Percentiles rank a stretch among this genome's conserved stretches.
Conservation (phyloP, 2,329 filamentous ascomycete species). For the Clonostachys chloroleuca region DNA sequence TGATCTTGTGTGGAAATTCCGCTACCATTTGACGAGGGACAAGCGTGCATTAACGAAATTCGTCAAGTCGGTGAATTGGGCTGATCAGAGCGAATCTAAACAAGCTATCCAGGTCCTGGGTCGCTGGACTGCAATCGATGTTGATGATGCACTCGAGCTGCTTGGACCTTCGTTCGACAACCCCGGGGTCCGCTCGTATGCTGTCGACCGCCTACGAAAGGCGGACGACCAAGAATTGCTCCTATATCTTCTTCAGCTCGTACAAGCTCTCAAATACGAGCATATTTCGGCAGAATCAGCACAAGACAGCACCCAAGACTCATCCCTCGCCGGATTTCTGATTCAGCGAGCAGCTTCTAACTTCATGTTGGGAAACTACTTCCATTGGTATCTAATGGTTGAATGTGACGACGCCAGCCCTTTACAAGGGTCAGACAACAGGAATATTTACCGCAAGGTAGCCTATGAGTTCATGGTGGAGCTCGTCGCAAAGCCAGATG, state of each 20-base stretch:
- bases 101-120: slow-evolving; percentile 87
- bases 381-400: slow-evolving; percentile 98
- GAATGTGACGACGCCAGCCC: slow-evolving; percentile 85
- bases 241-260: slow-evolving; percentile 87
- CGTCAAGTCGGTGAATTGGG: slow-evolving; percentile 96
- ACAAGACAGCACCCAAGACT: slow-evolving; percentile 63
- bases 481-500: slow-evolving; percentile 66
- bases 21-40: slow-evolving; percentile 88
- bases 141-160: slow-evolving; percentile 92
- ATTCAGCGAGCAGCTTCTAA: slow-evolving; percentile 85
- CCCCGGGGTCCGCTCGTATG: slow-evolving; percentile 82
- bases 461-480: slow-evolving; percentile 96
- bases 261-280: slow-evolving; percentile 94
- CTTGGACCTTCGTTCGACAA: slow-evolving; percentile 92
- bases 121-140: slow-evolving; percentile 94
- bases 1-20: slow-evolving; percentile 95
- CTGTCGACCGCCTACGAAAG: slow-evolving; percentile 86
- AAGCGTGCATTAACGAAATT: slow-evolving; percentile 94
- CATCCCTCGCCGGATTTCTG: slow-evolving; percentile 83
- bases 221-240: slow-evolving; percentile 89
- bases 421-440: slow-evolving; percentile 69
- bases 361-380: slow-evolving; percentile 87
- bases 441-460: slow-evolving; percentile 85
- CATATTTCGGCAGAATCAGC: slow-evolving; percentile 57
- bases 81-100: slow-evolving; percentile 75